Conservation (phyloP, 805 yeast genomes). For the Candida khao-thaluensis region DNA sequence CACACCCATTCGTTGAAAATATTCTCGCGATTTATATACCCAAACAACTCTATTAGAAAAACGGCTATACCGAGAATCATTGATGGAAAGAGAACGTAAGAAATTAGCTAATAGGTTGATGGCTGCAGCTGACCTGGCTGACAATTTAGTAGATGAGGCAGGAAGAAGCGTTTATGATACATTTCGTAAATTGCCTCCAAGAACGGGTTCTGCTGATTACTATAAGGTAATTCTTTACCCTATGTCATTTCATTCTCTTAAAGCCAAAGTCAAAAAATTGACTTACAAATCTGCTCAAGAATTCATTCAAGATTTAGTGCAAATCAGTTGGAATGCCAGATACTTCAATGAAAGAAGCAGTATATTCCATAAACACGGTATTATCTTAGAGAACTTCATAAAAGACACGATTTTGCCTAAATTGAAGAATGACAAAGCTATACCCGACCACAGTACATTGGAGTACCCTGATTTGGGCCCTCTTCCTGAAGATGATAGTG, state of each 20-base stretch:
- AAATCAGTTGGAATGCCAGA: constrained; percentile 88
- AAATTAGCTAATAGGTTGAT: constrained; percentile 34
- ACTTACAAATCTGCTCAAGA: constrained; percentile 60
- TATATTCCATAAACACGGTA: constrained; percentile 66
- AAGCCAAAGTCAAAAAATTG: constrained; percentile 7
- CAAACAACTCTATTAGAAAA: not conserved
- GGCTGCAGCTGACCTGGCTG: constrained; percentile 38
- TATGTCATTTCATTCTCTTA: constrained; percentile 72
- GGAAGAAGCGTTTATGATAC: constrained; percentile 51
- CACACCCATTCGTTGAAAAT: too few relatives aligned
- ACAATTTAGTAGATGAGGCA: constrained; percentile 37
- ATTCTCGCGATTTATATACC: constrained; percentile 5
- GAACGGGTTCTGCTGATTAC: constrained; percentile 72
- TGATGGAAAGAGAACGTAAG: constrained; percentile 36
- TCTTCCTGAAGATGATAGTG: constrained; percentile 49
- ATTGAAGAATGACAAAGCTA: constrained; percentile 41
- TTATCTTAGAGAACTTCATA: constrained; percentile 53
- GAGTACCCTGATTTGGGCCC: constrained; percentile 68
- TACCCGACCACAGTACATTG: constrained; percentile 36
- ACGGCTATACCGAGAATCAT: too few relatives aligned
- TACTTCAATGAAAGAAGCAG: constrained; percentile 74
- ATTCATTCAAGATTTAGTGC: constrained; percentile 75
- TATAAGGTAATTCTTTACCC: constrained; percentile 77
- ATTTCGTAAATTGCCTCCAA: constrained; percentile 72
- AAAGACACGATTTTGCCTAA: constrained; percentile 48